phyloP scores from a whole-genome alignment of 2,329 filamentous ascomycete genomes.

The Claviceps quebecensis region DNA sequence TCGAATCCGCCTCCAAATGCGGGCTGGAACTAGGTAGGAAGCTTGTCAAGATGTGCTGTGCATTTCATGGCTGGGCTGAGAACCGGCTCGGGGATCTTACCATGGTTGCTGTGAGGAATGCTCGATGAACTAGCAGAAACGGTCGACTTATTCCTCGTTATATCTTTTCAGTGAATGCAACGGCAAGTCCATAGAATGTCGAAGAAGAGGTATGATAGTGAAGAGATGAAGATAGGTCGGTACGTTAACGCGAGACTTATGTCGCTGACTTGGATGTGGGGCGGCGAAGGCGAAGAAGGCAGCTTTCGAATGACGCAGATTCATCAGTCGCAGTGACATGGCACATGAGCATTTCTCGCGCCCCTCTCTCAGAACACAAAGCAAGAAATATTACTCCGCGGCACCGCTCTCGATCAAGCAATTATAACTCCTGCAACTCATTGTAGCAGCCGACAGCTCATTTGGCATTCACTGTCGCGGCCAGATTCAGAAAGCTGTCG shows the following conservation, averaged over 20 bases:
- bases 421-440: background rate
- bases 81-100: background rate
- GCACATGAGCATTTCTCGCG: no score
- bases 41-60: background rate
- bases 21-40: conserved; percentile 8
- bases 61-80: background rate
- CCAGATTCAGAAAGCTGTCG: background rate
- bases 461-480: background rate
- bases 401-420: background rate
- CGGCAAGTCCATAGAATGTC: background rate
- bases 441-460: background rate
- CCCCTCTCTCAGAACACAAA: no score
- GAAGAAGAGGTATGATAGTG: background rate
- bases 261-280: background rate
- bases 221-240: background rate
- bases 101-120: background rate
- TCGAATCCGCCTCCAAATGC: conserved; percentile 30
- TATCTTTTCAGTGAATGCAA: background rate
- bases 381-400: no score
- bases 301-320: conserved; percentile 9
- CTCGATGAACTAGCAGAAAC: background rate
- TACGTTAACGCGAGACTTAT: background rate
- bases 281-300: conserved; percentile 5
- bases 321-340: background rate
- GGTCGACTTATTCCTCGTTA: background rate